A percentile compares a stretch with the other conserved stretches of the same genome.
Conservation (phyloP, 2,329 filamentous ascomycete genomes). For the Fusarium miscanthi region DNA sequence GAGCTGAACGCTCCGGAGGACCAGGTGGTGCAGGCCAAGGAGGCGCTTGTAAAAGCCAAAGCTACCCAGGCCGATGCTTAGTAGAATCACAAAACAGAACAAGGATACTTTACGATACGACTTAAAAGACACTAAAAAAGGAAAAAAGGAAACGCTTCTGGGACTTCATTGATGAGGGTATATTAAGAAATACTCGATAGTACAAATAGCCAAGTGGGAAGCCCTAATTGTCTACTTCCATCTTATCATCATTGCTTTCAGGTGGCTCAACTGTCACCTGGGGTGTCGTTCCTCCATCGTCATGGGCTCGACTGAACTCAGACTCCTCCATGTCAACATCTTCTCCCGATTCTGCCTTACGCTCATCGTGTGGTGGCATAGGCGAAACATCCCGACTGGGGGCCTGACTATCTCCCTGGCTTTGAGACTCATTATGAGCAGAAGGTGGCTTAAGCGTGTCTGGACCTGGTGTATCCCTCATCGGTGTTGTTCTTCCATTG, state of each 20-base stretch:
- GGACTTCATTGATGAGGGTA: constrained; percentile 42
- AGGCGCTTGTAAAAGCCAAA: constrained; percentile 63
- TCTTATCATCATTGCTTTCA: constrained; percentile 64
- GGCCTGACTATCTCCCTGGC: constrained; percentile 44
- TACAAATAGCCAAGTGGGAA: not conserved
- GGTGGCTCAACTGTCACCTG: constrained; percentile 63
- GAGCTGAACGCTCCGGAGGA: constrained; percentile 57
- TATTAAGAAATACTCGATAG: constrained; percentile 31
- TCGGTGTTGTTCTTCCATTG: constrained; percentile 50
- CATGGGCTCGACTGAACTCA: constrained; percentile 52
- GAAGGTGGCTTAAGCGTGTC: constrained; percentile 43
- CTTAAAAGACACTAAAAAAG: constrained; percentile 6
- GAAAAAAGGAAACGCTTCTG: constrained; percentile 7
- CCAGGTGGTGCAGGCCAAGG: constrained; percentile 67
- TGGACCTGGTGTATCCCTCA: constrained; percentile 45
- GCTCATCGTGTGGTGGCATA: constrained; percentile 44
- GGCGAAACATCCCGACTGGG: constrained; percentile 47
- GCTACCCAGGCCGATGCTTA: constrained; percentile 35
- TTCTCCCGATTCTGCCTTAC: constrained; percentile 58
- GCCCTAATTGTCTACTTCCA: constrained; percentile 69
- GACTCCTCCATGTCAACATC: constrained; percentile 70
- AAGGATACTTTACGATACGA: constrained; percentile 35
- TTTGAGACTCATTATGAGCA: constrained; percentile 32
- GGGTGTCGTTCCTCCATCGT: constrained; percentile 57
- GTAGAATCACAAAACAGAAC: not conserved